Base-by-base conservation (phyloP, 2,329 filamentous ascomycete species). In the Davidsoniella virescens region DNA sequence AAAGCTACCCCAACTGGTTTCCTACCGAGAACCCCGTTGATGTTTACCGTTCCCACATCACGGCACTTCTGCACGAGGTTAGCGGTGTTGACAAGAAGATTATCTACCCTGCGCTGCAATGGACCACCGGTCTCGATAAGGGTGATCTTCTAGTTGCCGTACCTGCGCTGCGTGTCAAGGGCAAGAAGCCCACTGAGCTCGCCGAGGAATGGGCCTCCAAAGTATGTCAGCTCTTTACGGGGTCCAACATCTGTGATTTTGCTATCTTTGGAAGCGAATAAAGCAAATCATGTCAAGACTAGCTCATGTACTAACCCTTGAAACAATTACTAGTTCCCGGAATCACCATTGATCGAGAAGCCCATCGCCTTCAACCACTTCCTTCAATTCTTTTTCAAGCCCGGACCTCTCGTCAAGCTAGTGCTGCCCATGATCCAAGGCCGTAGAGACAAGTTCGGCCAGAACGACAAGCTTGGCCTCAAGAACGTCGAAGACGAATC, bases 81-180 rank as follows among this genome's bases (percentile, higher is more conserved):
- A 84, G 82, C 2, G 82, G 81, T 18, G 81, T 86, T 25, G 81
- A 85, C 52, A 63, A 72, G 33, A 69, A 72, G 49, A 77, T 87
- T 58, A 80, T 93, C 61, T 87, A 84, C 66, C 76, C 78, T 23
- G 78, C 78, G 37, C 68, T 94, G 40, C 76, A 83, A 67, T 90
- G 84, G 84, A 90, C 86, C 4, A 71, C 77, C 55, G 77, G 80
- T 37, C 70, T 87, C 18, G 86, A 92, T 56, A 87, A 88, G 69
- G 87, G 87, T 44, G 87, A 94, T 65, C 67, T 93, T 57, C 75
- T 84, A 49, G 66, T 94, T 44, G 80, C 86, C 7, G 78, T 86
- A 7, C 84, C 87, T 14, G 83, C 85, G n/a, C 72, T 94, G 55
- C 74, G 86, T 54, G 66, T 90, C 59, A 90, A 83, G 66, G 79